phyloP scores from a whole-genome alignment of 805 yeast genomes.

The Cyberlindnera mycetangii region DNA sequence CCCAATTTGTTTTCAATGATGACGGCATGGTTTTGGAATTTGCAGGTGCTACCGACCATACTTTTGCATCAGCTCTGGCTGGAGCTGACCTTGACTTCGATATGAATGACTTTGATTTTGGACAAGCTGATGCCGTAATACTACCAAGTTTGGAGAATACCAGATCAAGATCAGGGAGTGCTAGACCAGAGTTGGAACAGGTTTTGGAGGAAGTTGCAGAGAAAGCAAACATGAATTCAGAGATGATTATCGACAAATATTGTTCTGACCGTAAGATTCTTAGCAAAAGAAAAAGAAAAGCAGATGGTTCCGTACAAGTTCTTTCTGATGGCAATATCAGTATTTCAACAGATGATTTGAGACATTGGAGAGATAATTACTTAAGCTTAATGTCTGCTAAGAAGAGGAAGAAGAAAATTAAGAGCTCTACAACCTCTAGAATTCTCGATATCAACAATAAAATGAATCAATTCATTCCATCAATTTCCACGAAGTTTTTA shows the following conservation, averaged over 20 bases:
- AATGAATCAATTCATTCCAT: not conserved
- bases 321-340: conserved; percentile 19
- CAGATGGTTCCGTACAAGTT: not conserved
- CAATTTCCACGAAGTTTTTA: not conserved
- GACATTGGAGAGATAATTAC: conserved; percentile 26
- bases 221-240: not conserved
- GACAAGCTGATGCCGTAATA: too few species aligned
- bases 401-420: not conserved
- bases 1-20: conserved; percentile 28
- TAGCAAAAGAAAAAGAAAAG: conserved; percentile 12
- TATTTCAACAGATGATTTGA: conserved; percentile 23
- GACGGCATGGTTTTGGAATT: conserved; percentile 26
- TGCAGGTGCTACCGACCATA: conserved; percentile 3
- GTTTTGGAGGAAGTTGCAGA: conserved; percentile 16
- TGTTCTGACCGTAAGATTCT: not conserved
- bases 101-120: conserved; percentile 8
- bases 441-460: not conserved
- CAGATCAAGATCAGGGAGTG: conserved; percentile 7
- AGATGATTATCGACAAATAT: not conserved
- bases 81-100: conserved; percentile 13
- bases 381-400: conserved; percentile 15
- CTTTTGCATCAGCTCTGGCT: conserved; percentile 4
- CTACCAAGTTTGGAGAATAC: conserved; percentile 1
- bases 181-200: conserved; percentile 11
- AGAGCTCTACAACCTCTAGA: not conserved